Conservation (phyloP, 2,329 filamentous ascomycete species). For the Cladorrhinum sp. region DNA sequence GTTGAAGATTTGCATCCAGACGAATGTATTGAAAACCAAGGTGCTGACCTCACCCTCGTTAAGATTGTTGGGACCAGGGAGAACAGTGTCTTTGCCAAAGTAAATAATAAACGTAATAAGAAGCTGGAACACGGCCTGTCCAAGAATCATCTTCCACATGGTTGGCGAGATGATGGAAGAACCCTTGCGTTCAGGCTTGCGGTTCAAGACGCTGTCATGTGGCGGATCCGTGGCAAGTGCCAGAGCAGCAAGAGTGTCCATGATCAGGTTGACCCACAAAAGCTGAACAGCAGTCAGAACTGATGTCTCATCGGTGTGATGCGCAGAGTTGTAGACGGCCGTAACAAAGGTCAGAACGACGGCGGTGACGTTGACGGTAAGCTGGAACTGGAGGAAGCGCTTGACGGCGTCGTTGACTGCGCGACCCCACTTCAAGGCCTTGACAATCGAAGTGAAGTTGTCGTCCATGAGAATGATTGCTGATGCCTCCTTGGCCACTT, state of each 20-base stretch:
- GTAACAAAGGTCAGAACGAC: constrained; percentile 85
- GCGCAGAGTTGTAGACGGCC: constrained; percentile 50
- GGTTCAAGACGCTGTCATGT: constrained; percentile 72
- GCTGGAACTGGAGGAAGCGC: constrained; percentile 73
- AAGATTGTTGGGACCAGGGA: constrained; percentile 40
- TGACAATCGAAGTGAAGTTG: constrained; percentile 83
- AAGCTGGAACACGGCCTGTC: constrained; percentile 87
- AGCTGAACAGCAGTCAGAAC: constrained; percentile 88
- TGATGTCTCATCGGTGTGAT: constrained; percentile 56
- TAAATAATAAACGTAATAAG: constrained; percentile 76
- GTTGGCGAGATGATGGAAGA: constrained; percentile 72
- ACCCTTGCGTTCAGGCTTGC: constrained; percentile 63
- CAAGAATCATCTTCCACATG: constrained; percentile 99
- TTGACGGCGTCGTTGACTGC: constrained; percentile 76
- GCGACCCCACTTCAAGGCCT: constrained; percentile 76
- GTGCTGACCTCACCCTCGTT: constrained; percentile 60
- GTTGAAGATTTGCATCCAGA: constrained; percentile 99
- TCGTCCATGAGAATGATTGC: constrained; percentile 86
- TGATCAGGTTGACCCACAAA: constrained; percentile 95
- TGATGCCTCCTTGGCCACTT: constrained; percentile 81
- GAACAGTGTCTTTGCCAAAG: constrained; percentile 43
- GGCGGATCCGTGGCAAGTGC: constrained; percentile 90
- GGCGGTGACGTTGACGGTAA: constrained; percentile 89
- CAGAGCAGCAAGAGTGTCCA: constrained; percentile 91
- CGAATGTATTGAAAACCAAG: constrained; percentile 95